Conservation (phyloP, 305 asterid species). For the Plantago lanceolata region DNA sequence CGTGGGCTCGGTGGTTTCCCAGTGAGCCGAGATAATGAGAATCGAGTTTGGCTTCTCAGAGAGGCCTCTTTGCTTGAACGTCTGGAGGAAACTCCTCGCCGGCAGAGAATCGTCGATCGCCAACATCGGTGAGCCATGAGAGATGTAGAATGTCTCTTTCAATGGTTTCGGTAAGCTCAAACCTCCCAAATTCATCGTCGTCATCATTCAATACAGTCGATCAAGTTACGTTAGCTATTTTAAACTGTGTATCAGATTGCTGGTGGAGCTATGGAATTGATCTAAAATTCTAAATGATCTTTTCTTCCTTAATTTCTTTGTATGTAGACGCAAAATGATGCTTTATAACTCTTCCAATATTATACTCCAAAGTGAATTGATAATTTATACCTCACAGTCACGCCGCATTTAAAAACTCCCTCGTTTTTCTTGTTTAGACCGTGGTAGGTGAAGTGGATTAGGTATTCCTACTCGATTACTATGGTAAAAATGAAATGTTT, state of each 20-base stretch:
- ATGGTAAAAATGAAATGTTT: too few species aligned
- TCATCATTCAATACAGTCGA: not conserved
- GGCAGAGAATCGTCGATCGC: constrained; percentile 64
- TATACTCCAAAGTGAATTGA: too few species aligned
- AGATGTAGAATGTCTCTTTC: constrained; percentile 54
- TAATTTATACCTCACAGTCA: too few species aligned
- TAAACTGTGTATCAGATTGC: not conserved
- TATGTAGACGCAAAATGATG: not conserved
- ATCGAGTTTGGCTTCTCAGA: constrained; percentile 52
- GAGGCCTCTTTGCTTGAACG: constrained; percentile 38
- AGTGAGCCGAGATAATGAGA: constrained; percentile 63
- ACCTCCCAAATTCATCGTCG: constrained; percentile 16
- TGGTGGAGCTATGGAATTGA: too few species aligned
- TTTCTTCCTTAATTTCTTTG: too few species aligned
- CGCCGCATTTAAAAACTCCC: too few species aligned
- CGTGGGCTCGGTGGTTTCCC: constrained; percentile 71
- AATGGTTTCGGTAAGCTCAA: constrained; percentile 18
- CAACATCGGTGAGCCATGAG: constrained; percentile 75
- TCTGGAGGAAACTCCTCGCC: constrained; percentile 55
- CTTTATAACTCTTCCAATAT: too few species aligned
- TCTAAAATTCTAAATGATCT: not conserved
- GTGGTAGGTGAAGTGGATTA: too few species aligned
- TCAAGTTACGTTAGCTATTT: too few species aligned
- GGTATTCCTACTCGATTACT: too few species aligned
- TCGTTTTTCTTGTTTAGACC: too few species aligned